These are phyloP conservation scores for Tagetes patula DNA, from an alignment of 129 eudicot genomes.

Conservation along the genomic window DNA sequence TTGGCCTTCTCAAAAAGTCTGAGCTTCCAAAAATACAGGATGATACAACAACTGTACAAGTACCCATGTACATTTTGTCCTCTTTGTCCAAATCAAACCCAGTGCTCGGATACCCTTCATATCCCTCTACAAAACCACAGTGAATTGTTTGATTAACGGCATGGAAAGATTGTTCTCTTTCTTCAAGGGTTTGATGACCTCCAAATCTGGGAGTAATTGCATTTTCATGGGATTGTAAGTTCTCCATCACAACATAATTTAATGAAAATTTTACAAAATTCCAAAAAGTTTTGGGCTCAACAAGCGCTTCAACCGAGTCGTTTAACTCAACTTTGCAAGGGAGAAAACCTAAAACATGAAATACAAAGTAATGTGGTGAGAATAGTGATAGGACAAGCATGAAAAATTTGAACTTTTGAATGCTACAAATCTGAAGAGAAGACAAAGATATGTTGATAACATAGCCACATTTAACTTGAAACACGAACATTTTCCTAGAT, in stretches of 20 bases:
- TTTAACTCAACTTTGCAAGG: conserved; percentile 73
- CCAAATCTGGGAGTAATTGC: conserved; percentile 65
- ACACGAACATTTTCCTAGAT: not conserved
- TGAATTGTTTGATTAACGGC: conserved; percentile 72
- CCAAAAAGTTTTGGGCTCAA: conserved; percentile 54
- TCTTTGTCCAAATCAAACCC: conserved; percentile 85
- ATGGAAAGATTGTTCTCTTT: conserved; percentile 70
- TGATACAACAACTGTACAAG: conserved; percentile 72
- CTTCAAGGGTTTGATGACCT: conserved; percentile 84
- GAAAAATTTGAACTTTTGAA: not conserved
- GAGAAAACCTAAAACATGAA: conserved; percentile 47
- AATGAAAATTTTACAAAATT: conserved; percentile 60
- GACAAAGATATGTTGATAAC: not conserved
- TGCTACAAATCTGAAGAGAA: not conserved
- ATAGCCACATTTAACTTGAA: not conserved
- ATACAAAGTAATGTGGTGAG: conserved; percentile 2
- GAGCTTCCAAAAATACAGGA: conserved; percentile 97
- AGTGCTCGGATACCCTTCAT: conserved; percentile 59
- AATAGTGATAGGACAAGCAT: not conserved
- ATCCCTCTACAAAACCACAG: conserved; percentile 86
- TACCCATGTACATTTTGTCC: conserved; percentile 58
- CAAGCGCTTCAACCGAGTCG: conserved; percentile 51
- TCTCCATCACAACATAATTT: conserved; percentile 55
- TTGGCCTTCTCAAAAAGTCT: conserved; percentile 88
- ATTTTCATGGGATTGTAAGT: conserved; percentile 25